These are phyloP conservation scores for Myrmaecium sp. DNA, from an alignment of 2,329 filamentous ascomycete genomes.

Conservation along the genomic window DNA sequence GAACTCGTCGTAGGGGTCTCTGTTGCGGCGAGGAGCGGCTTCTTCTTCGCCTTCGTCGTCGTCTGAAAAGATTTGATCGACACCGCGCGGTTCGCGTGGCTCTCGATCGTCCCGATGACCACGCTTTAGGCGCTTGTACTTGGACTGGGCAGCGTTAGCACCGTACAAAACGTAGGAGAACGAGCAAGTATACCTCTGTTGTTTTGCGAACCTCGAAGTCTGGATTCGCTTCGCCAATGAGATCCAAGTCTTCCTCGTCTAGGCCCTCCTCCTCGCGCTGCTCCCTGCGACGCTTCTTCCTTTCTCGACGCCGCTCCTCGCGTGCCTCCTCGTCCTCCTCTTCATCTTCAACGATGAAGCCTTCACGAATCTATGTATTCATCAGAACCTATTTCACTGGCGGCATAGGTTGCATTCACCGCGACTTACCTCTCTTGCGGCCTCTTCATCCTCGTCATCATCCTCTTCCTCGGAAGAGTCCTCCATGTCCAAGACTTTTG, in stretches of 20 bases:
- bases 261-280: slow-evolving; percentile 77
- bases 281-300: slow-evolving; percentile 57
- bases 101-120: slow-evolving; percentile 60
- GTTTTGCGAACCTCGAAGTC: too few species aligned
- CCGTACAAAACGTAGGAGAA: neutral
- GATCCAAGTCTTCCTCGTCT: slow-evolving; percentile 88
- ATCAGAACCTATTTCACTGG: slow-evolving; percentile 7
- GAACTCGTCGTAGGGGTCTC: slow-evolving; percentile 21
- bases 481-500: slow-evolving; percentile 17
- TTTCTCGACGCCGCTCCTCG: slow-evolving; percentile 40
- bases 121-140: slow-evolving; percentile 92
- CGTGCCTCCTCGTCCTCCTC: slow-evolving; percentile 54
- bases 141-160: slow-evolving; percentile 38
- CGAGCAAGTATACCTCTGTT: slow-evolving; percentile 3
- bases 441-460: slow-evolving; percentile 18
- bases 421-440: slow-evolving; percentile 7
- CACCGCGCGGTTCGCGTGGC: slow-evolving; percentile 47
- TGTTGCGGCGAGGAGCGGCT: slow-evolving; percentile 8
- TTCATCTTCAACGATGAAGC: slow-evolving; percentile 91
- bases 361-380: slow-evolving; percentile 57
- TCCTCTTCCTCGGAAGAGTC: slow-evolving; percentile 24
- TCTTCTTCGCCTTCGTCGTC: slow-evolving; percentile 49
- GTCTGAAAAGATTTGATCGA: slow-evolving; percentile 89
- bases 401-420: slow-evolving; percentile 5
- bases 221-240: slow-evolving; percentile 22